Evolutionary conservation across 768 basidiomycete species (phyloP).

Genomic region (Crucibulum laeve): DNA sequence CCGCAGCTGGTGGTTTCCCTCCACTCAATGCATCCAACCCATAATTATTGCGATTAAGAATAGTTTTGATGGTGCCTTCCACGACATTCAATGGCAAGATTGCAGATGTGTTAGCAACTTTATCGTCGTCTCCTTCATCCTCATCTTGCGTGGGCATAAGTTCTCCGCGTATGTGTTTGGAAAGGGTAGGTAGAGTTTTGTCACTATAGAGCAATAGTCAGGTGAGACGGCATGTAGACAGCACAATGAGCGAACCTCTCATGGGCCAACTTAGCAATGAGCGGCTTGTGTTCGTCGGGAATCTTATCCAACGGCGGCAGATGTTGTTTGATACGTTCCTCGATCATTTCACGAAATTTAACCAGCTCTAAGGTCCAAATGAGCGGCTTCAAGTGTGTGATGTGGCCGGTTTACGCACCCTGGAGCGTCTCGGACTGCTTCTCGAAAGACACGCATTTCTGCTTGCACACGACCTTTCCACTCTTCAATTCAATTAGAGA

Average conservation of each 20-base stretch:
- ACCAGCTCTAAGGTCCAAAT: slow-evolving; percentile 58
- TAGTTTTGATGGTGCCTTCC: slow-evolving; percentile 58
- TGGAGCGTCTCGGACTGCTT: slow-evolving; percentile 80
- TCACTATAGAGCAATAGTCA: slow-evolving; percentile 45
- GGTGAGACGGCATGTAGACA: not conserved
- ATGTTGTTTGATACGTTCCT: slow-evolving; percentile 42
- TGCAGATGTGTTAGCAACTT: slow-evolving; percentile 25
- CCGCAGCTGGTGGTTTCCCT: slow-evolving; percentile 52
- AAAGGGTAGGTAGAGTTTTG: slow-evolving; percentile 57
- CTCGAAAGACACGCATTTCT: slow-evolving; percentile 71
- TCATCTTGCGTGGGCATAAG: slow-evolving; percentile 64
- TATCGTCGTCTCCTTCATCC: slow-evolving; percentile 37
- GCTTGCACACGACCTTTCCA: slow-evolving; percentile 71
- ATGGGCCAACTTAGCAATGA: slow-evolving; percentile 79
- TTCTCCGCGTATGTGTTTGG: slow-evolving; percentile 66
- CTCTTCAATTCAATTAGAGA: slow-evolving; percentile 65
- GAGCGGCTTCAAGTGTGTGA: slow-evolving; percentile 2
- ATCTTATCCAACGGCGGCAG: slow-evolving; percentile 51
- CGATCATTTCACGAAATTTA: slow-evolving; percentile 69
- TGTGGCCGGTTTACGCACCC: slow-evolving; percentile 38
- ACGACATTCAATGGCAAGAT: slow-evolving; percentile 49
- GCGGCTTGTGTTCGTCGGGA: slow-evolving; percentile 64
- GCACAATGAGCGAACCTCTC: slow-evolving; percentile 60
- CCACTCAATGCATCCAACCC: slow-evolving; percentile 57
- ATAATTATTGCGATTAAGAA: slow-evolving; percentile 75